Conservation (phyloP, 2,329 filamentous ascomycete species). For the Sporothrix pseudoabietina region DNA sequence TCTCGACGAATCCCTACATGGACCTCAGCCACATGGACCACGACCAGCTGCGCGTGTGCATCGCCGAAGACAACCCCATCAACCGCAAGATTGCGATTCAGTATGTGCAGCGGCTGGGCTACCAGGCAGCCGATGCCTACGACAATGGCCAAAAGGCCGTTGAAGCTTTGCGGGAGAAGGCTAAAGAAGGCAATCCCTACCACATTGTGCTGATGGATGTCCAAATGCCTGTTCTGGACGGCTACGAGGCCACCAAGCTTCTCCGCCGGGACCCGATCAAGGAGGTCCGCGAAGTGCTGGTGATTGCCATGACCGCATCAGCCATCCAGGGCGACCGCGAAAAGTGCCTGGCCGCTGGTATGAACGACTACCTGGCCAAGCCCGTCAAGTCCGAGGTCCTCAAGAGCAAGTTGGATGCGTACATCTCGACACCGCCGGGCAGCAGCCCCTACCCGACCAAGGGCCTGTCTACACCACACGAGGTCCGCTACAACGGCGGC, state of each 20-base stretch:
- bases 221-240: slow-evolving; percentile 92
- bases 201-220: slow-evolving; percentile 95
- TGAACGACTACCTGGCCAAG: slow-evolving; percentile 97
- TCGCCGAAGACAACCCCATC: slow-evolving; percentile 93
- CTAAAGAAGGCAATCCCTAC: slow-evolving; percentile 73
- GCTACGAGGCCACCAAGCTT: slow-evolving; percentile 85
- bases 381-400: slow-evolving; percentile 87
- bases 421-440: slow-evolving; percentile 47
- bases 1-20: slow-evolving; percentile 49
- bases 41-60: slow-evolving; percentile 81
- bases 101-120: slow-evolving; percentile 83
- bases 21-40: slow-evolving; percentile 74
- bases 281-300: slow-evolving; percentile 77
- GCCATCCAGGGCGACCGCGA: slow-evolving; percentile 93
- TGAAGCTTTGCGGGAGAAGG: slow-evolving; percentile 75
- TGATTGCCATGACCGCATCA: slow-evolving; percentile 96
- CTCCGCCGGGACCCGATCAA: slow-evolving; percentile 77
- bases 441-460: slow-evolving; percentile 39
- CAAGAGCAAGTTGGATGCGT: slow-evolving; percentile 74
- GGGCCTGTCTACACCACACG: neutral
- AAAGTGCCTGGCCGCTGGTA: slow-evolving; percentile 91
- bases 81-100: slow-evolving; percentile 93
- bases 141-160: slow-evolving; percentile 88
- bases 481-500: neutral
- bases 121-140: slow-evolving; percentile 79